Evolutionary conservation across 208 protist genomes (phyloP), one percentile per base, ranked within the genome.

Genomic region (Endotrypanum monterogeii): DNA sequence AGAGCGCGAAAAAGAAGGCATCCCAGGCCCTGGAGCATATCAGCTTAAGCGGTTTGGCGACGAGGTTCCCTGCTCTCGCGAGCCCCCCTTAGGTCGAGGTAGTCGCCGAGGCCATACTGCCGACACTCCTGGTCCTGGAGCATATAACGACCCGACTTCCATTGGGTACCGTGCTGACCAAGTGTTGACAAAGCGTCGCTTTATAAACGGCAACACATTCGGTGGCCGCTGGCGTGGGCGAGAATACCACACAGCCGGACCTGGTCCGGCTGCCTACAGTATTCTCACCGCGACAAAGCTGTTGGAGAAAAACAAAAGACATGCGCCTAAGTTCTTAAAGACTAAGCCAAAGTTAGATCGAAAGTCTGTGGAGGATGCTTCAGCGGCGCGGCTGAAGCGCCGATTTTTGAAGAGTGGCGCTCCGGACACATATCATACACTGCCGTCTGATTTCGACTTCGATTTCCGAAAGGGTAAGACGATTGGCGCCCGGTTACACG

Each of bases 361-460:
- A 52, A 56, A 37, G 25, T 60, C 57, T 28, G 25, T 67, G 28
- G 48, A 58, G 14, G 67, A 66, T 23, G 48, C n/a, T 11, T 39
- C 56, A 9, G 32, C 51, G 12, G 72, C 77, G 67, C 70, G 67
- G 5, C 32, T 12, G 12, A 46, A 48, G 20, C 30, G 52, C 1
- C 12, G 28, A 56, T 76, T 76, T 6, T 46, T 52, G 1, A 52
- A 61, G 41, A 50, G 50, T 16, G 51, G 50, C 18, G 56, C 73
- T 12, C 41, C 56, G 44, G 79, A 61, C 57, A 16, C 50, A n/a
- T 58, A 60, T 51, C 46, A 71, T 35, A 58, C 63, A 18, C 82
- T 96, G 5, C 91, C 91, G 6, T 96, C 91, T 23, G 91, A 96
- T 62, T 96, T 96, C 79, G 87, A 93, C 74, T 88, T 86, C 68